Evolutionary conservation across 164 flowering plant species (phyloP), one percentile per base, ranked within the genome.

Genomic region (Aristolochia fimbriata): DNA sequence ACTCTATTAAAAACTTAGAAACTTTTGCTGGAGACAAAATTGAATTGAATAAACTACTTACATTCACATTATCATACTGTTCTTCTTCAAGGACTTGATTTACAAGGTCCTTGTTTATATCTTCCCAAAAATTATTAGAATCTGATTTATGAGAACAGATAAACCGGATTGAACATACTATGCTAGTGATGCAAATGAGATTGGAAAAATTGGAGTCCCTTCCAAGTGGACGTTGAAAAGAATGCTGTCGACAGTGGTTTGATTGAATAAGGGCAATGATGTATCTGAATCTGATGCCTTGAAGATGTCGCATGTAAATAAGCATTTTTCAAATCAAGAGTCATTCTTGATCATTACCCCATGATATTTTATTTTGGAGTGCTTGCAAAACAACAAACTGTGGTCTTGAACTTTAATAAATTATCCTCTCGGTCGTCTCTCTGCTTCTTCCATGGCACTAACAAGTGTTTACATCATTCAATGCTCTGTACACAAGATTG

Each of bases 21-120:
- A 78, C 82, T 72, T 72, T 74, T 57, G 76, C 47, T 4, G 85
- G 85, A 6, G 82, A 86, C 57, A 76, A 68, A 47, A 69, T 79
- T 4, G 91, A 85, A 48, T 51, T 68, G 55, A 83, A 65, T 33
- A 86, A 69, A 21, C 60, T 67, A 46, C 62, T 63, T 31, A 81
- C 41, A 61, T 70, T 72, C 25, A 19, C 64, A 66, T 89, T 85
- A 21, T 78, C 75, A 88, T 83, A 86, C 25, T 55, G 71, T 46
- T 69, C 85, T 47, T 78, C 73, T 10, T 48, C 57, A 24, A 85
- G 63, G 46, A 82, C 76, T 61, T 69, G 61, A 22, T 65, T 46
- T 23, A 88, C 25, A 5, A 67, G 72, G 17, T 72, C 85, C 51
- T 57, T 62, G 57, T 73, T 68, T 47, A 75, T 51, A 55, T 48